Evolutionary conservation across 805 yeast species (phyloP).

Genomic region (Limtongia smithiae): DNA sequence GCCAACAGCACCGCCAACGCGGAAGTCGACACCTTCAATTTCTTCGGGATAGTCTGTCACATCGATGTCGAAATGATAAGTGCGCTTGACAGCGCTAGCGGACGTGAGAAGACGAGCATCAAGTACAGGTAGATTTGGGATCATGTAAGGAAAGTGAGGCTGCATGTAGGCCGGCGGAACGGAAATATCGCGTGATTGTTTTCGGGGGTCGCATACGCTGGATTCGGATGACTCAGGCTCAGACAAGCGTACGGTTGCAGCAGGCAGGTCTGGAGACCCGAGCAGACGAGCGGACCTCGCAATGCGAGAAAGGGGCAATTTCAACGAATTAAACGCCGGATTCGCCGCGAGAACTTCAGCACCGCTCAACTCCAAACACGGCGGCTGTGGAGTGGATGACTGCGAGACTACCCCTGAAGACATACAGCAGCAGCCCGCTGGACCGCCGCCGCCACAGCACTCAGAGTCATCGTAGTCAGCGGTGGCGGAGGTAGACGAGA

Average conservation of each 20-base stretch:
- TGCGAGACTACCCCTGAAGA: not conserved
- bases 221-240: not conserved
- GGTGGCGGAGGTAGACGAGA: not conserved
- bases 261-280: not conserved
- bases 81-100: conserved; percentile 30
- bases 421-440: not conserved
- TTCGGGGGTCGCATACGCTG: no score
- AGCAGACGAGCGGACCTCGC: not conserved
- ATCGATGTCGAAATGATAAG: conserved; percentile 33
- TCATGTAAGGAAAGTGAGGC: conserved; percentile 32
- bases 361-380: not conserved
- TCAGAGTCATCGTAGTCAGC: conserved; percentile 8
- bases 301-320: conserved; percentile 16
- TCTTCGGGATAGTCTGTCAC: conserved; percentile 32
- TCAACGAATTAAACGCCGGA: conserved; percentile 18
- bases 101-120: conserved; percentile 29
- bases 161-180: conserved; percentile 27
- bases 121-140: conserved; percentile 29
- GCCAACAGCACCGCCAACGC: conserved; percentile 34
- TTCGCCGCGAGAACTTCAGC: conserved; percentile 9
- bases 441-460: conserved; percentile 2
- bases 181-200: no score
- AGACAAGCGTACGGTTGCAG: not conserved
- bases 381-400: not conserved
- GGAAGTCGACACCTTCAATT: conserved; percentile 31